Conservation (phyloP, 257 asterid genomes). For the Solanum pimpinellifolium region DNA sequence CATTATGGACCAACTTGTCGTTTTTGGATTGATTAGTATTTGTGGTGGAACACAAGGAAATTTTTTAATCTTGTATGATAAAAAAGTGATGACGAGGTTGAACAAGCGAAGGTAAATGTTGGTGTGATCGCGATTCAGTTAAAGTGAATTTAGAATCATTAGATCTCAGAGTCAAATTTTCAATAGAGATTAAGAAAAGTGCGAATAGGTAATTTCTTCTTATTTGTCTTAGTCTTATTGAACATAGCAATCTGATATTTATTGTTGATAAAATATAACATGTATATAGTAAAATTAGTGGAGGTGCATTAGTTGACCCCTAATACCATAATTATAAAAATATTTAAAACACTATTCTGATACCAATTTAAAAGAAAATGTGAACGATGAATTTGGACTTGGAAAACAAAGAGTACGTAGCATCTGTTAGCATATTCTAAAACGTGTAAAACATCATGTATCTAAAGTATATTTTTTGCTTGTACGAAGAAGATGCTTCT, state of each 20-base stretch:
- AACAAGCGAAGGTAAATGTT: not conserved
- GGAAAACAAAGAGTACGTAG: not conserved
- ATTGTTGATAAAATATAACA: rapidly evolving
- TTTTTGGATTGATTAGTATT: not conserved
- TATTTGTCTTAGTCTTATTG: not conserved
- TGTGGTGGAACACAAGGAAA: not conserved
- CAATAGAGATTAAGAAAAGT: no score
- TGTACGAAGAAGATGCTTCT: not conserved
- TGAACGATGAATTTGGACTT: not conserved
- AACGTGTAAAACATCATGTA: not conserved
- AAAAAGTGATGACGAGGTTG: not conserved
- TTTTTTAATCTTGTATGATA: not conserved
- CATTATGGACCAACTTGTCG: not conserved
- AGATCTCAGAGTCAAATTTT: no score
- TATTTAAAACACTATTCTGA: no score
- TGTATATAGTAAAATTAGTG: not conserved
- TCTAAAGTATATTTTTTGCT: not conserved
- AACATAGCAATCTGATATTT: not conserved
- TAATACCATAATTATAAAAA: no score
- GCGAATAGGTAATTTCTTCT: not conserved
- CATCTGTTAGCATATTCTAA: not conserved
- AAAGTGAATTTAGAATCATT: not conserved
- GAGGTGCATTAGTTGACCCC: not conserved
- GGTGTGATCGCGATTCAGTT: no score
- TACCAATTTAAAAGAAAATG: no score